Evolutionary conservation across 441 rosid genomes (phyloP), one percentile per base, ranked within the genome.

Genomic region (Adansonia madagascariensis): DNA sequence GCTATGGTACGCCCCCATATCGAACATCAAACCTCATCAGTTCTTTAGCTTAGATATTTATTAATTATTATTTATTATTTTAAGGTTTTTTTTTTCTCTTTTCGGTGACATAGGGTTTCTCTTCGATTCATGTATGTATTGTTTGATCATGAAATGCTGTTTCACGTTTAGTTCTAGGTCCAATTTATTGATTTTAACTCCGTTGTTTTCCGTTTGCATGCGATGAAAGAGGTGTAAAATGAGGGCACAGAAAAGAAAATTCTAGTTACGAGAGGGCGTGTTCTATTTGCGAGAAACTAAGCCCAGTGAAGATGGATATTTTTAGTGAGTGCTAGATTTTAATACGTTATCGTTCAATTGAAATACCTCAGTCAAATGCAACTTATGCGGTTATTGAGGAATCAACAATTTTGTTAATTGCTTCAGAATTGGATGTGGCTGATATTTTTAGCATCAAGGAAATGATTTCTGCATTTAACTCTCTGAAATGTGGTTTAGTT

Each of bases 91-190:
- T 24, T 24, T 24, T 24, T 24, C 27, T 24, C 27, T 24, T 24
- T 24, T 24, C 27, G 27, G 27, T 24, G 27, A 24, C 27, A 0
- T 24, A 24, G 27, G 71, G 44, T 43, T 66, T 67, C 11, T 66
- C n/a, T 9, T 15, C 1, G 64, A 53, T 53, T 52, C 31, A 39
- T 44, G 2, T 18, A 43, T 24, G 27, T 24, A 20, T 44, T 27
- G 39, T 11, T 53, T 79, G 75, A 52, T 73, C 22, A 20, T 62
- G 14, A 10, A 60, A 53, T 44, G 49, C 59, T 52, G 11, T 43
- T 66, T 15, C 9, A 52, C 22, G 1, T 46, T 68, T 47, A 49
- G 15, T 31, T 52, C 0, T 71, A n/a, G 80, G 76, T 76, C 80
- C 72, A 61, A 50, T 46, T 60, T 1, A 41, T 41, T 72, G 41